phyloP scores from a whole-genome alignment of 495 filamentous ascomycete genomes.

The Annulohypoxylon moriforme region DNA sequence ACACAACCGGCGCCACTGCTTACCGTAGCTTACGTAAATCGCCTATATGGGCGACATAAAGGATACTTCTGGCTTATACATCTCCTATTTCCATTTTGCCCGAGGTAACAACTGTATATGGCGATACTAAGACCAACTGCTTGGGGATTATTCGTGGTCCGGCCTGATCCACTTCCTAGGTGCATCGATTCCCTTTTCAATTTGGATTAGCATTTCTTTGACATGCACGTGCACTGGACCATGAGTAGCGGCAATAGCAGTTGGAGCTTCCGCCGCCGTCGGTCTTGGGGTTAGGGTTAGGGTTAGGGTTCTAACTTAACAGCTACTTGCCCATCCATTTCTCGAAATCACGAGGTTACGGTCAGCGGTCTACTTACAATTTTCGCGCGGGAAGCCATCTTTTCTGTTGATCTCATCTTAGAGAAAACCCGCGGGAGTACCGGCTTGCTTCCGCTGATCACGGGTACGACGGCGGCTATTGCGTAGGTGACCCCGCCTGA shows the following conservation, averaged over 20 bases:
- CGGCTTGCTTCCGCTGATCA: constrained; percentile 59
- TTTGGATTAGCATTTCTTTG: no score
- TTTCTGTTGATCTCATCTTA: constrained; percentile 58
- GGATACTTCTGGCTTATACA: background rate
- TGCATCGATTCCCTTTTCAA: no score
- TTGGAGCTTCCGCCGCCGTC: no score
- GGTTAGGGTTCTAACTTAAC: background rate
- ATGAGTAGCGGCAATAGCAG: background rate
- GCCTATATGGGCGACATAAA: no score
- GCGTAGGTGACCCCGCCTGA: no score
- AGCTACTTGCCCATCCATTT: constrained; percentile 46
- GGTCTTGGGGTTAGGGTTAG: no score
- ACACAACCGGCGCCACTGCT: background rate
- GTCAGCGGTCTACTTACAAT: constrained; percentile 64
- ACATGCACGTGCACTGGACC: background rate
- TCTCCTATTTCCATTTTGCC: no score
- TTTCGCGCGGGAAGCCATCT: constrained; percentile 57
- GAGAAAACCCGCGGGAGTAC: constrained; percentile 53
- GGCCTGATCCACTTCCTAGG: no score
- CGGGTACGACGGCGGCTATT: constrained; percentile 52
- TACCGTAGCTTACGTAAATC: no score
- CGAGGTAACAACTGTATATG: no score
- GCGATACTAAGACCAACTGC: no score
- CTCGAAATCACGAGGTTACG: constrained; percentile 62
- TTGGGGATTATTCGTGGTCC: no score